phyloP scores from a whole-genome alignment of 805 yeast genomes.

The Yarrowia alimentaria region DNA sequence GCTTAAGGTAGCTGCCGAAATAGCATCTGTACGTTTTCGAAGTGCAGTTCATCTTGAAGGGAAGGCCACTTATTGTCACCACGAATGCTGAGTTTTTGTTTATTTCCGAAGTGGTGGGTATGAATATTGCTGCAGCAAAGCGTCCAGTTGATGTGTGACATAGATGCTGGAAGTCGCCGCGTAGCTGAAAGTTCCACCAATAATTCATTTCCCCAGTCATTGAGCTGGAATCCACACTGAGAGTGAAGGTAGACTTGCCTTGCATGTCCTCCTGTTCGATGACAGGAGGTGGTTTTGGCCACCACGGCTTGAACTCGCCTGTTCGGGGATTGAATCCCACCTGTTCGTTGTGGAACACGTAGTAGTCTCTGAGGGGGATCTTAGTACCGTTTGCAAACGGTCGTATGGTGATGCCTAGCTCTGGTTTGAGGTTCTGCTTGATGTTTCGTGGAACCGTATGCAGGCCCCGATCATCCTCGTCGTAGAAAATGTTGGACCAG shows the following conservation, averaged over 20 bases:
- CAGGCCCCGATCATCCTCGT: neutral
- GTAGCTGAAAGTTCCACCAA: conserved; percentile 26
- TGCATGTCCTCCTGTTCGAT: neutral
- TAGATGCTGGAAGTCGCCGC: conserved; percentile 5
- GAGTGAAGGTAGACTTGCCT: conserved; percentile 10
- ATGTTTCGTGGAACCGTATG: conserved; percentile 1
- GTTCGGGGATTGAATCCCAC: neutral
- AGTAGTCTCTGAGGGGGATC: neutral
- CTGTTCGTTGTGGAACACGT: conserved; percentile 16
- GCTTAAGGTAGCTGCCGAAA: no score
- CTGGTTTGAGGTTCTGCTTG: conserved; percentile 1
- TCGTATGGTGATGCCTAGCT: neutral
- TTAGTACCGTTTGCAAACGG: neutral
- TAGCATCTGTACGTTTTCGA: no score
- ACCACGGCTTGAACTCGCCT: conserved; percentile 3
- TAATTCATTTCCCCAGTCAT: conserved; percentile 3
- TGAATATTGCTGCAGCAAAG: neutral
- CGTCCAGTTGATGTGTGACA: conserved; percentile 7
- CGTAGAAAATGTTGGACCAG: conserved; percentile 17
- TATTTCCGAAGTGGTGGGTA: conserved; percentile 3
- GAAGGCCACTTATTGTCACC: conserved; percentile 7
- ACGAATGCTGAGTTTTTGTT: neutral
- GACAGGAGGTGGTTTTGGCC: conserved; percentile 2
- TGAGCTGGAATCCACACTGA: no score
- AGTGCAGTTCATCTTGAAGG: conserved; percentile 3